phyloP scores from a whole-genome alignment of 768 basidiomycete species.

The Steccherinum ochraceum region DNA sequence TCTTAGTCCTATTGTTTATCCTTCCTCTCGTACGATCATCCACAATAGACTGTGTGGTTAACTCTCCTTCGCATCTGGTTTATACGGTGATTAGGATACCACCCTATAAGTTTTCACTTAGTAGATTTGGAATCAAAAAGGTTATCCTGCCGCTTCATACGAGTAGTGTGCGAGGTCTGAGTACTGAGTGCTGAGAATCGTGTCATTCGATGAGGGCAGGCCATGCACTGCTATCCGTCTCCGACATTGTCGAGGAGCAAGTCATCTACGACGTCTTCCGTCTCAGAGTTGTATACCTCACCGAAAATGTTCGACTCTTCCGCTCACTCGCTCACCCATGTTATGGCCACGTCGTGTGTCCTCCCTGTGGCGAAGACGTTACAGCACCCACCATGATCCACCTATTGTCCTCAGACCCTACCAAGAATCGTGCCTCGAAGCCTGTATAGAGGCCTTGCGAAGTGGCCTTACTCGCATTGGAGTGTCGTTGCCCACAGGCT shows the following conservation, averaged over 20 bases:
- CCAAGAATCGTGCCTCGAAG: conserved; percentile 73
- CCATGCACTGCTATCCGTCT: too few species aligned
- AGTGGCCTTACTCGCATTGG: conserved; percentile 71
- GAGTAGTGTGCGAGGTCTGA: conserved; percentile 2
- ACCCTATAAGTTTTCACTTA: conserved; percentile 13
- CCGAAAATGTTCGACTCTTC: too few species aligned
- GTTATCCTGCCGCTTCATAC: conserved; percentile 8
- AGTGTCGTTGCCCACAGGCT: conserved; percentile 80
- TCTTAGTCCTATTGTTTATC: conserved; percentile 24
- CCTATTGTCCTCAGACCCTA: conserved; percentile 64
- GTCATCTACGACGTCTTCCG: too few species aligned
- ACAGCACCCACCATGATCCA: background rate
- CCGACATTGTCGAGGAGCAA: too few species aligned
- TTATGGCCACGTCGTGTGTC: background rate
- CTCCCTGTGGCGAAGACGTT: background rate
- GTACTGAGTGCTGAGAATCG: background rate
- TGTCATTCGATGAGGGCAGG: too few species aligned
- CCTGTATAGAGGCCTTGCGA: conserved; percentile 66
- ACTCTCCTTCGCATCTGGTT: conserved; percentile 18
- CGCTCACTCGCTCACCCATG: too few species aligned
- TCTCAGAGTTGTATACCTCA: too few species aligned
- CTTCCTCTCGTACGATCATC: conserved; percentile 21
- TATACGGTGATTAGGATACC: conserved; percentile 12
- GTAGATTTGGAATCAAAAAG: conserved; percentile 13
- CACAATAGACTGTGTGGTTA: conserved; percentile 28